Evolutionary conservation across 1,284 basidiomycete genomes (phyloP), one percentile per base, ranked within the genome.

Genomic region (Veloboletus limbatus): DNA sequence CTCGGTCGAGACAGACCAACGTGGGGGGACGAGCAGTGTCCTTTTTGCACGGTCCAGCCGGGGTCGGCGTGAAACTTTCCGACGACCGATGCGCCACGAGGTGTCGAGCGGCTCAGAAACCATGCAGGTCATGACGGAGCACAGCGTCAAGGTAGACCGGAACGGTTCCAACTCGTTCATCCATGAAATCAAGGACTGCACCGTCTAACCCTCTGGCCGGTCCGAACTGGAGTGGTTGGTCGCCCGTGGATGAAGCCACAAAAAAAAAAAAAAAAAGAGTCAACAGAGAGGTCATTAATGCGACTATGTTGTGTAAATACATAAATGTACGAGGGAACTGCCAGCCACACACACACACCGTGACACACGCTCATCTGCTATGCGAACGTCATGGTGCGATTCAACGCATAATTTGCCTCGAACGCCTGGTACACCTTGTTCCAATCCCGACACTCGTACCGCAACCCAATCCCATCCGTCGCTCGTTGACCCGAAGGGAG

Each of bases 371-470:
- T n/a, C n/a, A 17, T 31, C 24, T 54, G 45, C 8, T 1, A 5
- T 3, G 11, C 27, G 8, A 42, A 62, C 8, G 40, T 31, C 35
- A 58, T 39, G 3, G 52, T 60, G 25, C 48, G 43, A 28, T 58
- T 62, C 25, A 62, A 34, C 6, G 40, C 57, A 41, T 45, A 42
- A n/a, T 60, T 63, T 0, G 47, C 47, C 6, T 56, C 47, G 16
- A 60, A 63, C 0, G 48, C 46, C 6, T 58, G 49, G 11, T 63
- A 63, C 31, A 60, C 58, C 21, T 26, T 39, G 9, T 34, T 11
- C 57, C 57, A 63, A 25, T 59, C 58, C 4, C 44, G 32, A 28
- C 60, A 60, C 21, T 45, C 10, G 16, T 62, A 58, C 30, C 18
- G 21, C 40, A 62, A 25, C 20, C 58, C 60, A 2, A 58, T 58